Percentiles rank a stretch among this genome's conserved stretches.
phyloP scores from a whole-genome alignment of 1,139 yeast genomes.

The Kodamaea anthophila region DNA sequence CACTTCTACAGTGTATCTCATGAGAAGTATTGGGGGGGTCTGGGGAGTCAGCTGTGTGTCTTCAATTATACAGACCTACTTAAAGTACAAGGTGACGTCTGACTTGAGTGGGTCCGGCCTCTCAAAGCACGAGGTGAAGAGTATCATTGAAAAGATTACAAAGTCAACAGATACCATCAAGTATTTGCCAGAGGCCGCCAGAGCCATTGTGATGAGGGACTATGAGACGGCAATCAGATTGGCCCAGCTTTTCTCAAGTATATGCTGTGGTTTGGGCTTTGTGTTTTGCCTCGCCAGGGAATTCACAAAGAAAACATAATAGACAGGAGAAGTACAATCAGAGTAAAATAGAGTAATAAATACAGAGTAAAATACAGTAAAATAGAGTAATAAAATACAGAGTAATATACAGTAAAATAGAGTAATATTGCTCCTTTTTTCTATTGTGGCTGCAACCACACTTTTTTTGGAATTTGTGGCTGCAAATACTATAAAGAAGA shows the following conservation, averaged over 20 bases:
- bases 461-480: too few species aligned
- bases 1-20: slow-evolving; percentile 32
- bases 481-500: neutral
- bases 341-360: too few species aligned
- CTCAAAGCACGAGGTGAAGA: slow-evolving; percentile 9
- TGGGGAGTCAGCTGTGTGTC: slow-evolving; percentile 36
- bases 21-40: slow-evolving; percentile 35
- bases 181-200: slow-evolving; percentile 11
- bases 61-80: slow-evolving; percentile 20
- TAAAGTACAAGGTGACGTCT: slow-evolving; percentile 11
- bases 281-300: slow-evolving; percentile 12
- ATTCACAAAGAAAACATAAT: slow-evolving; percentile 5
- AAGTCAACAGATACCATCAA: slow-evolving; percentile 17
- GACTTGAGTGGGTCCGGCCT: slow-evolving; percentile 12
- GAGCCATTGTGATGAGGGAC: slow-evolving; percentile 13
- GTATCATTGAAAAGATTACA: slow-evolving; percentile 12
- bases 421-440: too few species aligned
- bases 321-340: too few species aligned
- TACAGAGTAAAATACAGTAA: neutral
- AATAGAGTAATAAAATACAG: neutral
- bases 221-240: slow-evolving; percentile 17
- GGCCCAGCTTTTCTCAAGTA: slow-evolving; percentile 17
- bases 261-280: slow-evolving; percentile 17
- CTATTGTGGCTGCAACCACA: too few species aligned
- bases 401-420: neutral